These are phyloP conservation scores for Daldinia decipiens DNA, from an alignment of 495 filamentous ascomycete species.

Conservation along the genomic window DNA sequence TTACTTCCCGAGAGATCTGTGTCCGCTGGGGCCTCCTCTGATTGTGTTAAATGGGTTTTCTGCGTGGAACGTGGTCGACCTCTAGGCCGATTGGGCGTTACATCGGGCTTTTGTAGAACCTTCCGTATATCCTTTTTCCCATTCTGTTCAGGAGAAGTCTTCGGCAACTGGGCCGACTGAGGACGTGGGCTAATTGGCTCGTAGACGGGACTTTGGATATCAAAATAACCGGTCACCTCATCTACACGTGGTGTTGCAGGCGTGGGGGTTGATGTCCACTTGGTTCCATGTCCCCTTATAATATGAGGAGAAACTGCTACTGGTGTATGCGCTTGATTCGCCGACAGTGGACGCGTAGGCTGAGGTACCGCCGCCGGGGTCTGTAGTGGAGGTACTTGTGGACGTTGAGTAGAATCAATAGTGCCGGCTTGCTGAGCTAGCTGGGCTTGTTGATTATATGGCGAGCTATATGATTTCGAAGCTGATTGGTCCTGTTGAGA, in stretches of 20 bases:
- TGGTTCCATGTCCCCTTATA: constrained; percentile 58
- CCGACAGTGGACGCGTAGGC: constrained; percentile 24
- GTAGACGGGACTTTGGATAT: constrained; percentile 53
- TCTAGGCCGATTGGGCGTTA: constrained; percentile 48
- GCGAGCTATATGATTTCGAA: constrained; percentile 52
- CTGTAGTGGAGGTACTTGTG: constrained; percentile 39
- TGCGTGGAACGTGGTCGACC: constrained; percentile 48
- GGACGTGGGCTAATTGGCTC: constrained; percentile 61
- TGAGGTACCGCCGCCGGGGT: constrained; percentile 38
- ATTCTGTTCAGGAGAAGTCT: constrained; percentile 36
- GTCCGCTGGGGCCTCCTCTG: constrained; percentile 64
- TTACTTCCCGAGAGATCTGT: constrained; percentile 55
- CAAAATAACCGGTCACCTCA: constrained; percentile 43
- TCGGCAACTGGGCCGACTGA: constrained; percentile 49
- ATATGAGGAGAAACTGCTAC: constrained; percentile 30
- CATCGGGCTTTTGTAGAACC: constrained; percentile 38
- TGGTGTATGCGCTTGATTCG: constrained; percentile 40
- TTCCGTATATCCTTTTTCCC: constrained; percentile 47
- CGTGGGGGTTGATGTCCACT: constrained; percentile 57
- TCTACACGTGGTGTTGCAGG: constrained; percentile 58
- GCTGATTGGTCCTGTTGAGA: constrained; percentile 46
- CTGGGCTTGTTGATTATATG: constrained; percentile 53
- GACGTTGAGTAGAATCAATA: constrained; percentile 33
- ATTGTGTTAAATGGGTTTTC: constrained; percentile 57
- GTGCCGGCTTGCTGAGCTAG: constrained; percentile 46